phyloP scores from a whole-genome alignment of 768 basidiomycete species.

The Tricholoma saponaceum region DNA sequence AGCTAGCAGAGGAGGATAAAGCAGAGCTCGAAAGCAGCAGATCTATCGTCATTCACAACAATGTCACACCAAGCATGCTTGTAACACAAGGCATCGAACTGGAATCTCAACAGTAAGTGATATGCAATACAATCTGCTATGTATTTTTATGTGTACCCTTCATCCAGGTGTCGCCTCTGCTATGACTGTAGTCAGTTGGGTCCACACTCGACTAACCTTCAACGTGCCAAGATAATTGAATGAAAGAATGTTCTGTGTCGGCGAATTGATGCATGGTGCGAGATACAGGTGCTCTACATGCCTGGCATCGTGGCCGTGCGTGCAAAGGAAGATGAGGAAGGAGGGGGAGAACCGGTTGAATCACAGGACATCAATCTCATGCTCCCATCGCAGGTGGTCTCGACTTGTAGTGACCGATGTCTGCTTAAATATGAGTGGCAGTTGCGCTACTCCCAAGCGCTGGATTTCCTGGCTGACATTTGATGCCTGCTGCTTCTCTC shows the following conservation, averaged over 20 bases:
- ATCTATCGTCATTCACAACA: constrained; percentile 1
- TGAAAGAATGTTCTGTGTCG: constrained; percentile 1
- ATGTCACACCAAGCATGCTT: constrained; percentile 16
- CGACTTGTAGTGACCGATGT: background rate
- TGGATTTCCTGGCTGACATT: background rate
- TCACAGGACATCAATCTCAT: background rate
- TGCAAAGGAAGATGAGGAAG: background rate
- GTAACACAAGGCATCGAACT: constrained; percentile 16
- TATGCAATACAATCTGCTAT: background rate
- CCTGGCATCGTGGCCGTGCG: background rate
- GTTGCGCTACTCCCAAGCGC: background rate
- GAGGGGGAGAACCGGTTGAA: background rate
- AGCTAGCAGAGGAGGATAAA: constrained; percentile 10
- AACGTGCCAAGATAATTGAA: constrained; percentile 4
- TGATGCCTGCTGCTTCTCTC: constrained; percentile 8
- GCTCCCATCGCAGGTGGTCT: background rate
- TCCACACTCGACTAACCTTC: constrained; percentile 12
- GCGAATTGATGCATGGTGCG: constrained; percentile 11
- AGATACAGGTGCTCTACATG: constrained; percentile 13
- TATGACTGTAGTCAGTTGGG: background rate
- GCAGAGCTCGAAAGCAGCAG: background rate
- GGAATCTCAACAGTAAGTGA: background rate
- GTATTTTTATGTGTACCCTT: background rate
- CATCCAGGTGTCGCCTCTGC: background rate
- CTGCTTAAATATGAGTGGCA: constrained; percentile 11